Evolutionary conservation across 2,329 filamentous ascomycete genomes (phyloP).

Genomic region (Pseudocercospora macadamiae): DNA sequence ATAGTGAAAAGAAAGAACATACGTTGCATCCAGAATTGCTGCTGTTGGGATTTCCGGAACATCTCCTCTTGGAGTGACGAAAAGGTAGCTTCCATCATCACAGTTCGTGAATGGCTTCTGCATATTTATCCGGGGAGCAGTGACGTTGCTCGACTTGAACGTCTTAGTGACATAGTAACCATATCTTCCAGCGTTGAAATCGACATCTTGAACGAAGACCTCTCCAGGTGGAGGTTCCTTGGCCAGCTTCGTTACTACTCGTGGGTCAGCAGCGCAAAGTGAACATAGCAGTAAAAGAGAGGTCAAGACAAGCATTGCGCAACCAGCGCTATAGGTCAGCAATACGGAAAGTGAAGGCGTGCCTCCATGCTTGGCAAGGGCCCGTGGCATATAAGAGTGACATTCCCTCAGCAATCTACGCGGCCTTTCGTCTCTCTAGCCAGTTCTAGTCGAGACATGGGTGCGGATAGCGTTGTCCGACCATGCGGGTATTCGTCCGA

Average conservation of each 20-base stretch:
- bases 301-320: conserved; percentile 4
- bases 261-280: conserved; percentile 9
- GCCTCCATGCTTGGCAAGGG: background rate
- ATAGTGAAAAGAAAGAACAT: background rate
- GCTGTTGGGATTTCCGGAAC: conserved; percentile 19
- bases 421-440: background rate
- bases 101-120: conserved; percentile 31
- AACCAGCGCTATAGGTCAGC: background rate
- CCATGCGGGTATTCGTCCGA: conserved; percentile 2
- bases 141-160: conserved; percentile 37
- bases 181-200: conserved; percentile 41
- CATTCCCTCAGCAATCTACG: background rate
- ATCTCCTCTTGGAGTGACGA: conserved; percentile 32
- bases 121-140: conserved; percentile 37
- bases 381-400: background rate
- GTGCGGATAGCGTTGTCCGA: background rate
- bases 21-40: conserved; percentile 24
- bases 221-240: conserved; percentile 18
- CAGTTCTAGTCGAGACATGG: background rate
- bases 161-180: conserved; percentile 40
- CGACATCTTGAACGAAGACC: conserved; percentile 22
- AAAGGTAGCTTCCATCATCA: conserved; percentile 34
- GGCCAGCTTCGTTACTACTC: conserved; percentile 2
- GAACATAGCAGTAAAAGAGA: background rate
- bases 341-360: conserved; percentile 3